A percentile compares a stretch with the other conserved stretches of the same genome.
phyloP scores from a whole-genome alignment of 768 basidiomycete species.

The Serendipita indica region DNA sequence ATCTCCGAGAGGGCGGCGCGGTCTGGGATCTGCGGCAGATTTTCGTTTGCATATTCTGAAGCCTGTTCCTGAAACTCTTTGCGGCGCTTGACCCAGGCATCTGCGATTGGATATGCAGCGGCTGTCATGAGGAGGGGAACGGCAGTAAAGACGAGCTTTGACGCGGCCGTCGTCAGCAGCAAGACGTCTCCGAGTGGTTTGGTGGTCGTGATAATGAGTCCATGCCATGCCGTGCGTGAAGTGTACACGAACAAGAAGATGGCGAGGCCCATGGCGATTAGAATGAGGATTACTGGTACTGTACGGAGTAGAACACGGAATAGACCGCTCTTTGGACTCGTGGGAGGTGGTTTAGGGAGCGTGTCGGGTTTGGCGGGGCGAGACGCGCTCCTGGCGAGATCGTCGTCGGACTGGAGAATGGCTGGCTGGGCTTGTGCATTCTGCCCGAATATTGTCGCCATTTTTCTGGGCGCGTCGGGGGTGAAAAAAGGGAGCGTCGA shows the following conservation, averaged over 20 bases:
- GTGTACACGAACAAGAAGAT: constrained; percentile 5
- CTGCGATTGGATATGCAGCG: constrained; percentile 7
- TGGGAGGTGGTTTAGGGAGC: neutral
- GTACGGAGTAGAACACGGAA: neutral
- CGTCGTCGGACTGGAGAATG: too few species aligned
- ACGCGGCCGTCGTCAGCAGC: neutral
- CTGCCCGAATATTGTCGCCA: too few species aligned
- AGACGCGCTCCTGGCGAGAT: too few species aligned
- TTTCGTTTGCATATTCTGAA: neutral
- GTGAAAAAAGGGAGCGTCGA: too few species aligned
- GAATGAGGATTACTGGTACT: neutral
- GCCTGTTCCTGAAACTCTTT: neutral
- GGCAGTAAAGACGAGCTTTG: neutral
- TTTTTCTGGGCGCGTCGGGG: too few species aligned
- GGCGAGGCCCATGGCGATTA: neutral
- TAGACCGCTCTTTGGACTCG: constrained; percentile 5
- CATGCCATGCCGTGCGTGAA: neutral
- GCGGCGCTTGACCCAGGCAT: neutral
- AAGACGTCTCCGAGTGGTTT: constrained; percentile 6
- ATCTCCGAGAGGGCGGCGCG: neutral
- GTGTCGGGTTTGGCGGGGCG: too few species aligned
- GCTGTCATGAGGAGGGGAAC: constrained; percentile 3
- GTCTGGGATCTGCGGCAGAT: neutral
- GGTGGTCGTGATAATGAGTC: neutral
- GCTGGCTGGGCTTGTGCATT: too few species aligned